phyloP scores from a whole-genome alignment of 148 eudicot species.

The Rhododendron vialii region DNA sequence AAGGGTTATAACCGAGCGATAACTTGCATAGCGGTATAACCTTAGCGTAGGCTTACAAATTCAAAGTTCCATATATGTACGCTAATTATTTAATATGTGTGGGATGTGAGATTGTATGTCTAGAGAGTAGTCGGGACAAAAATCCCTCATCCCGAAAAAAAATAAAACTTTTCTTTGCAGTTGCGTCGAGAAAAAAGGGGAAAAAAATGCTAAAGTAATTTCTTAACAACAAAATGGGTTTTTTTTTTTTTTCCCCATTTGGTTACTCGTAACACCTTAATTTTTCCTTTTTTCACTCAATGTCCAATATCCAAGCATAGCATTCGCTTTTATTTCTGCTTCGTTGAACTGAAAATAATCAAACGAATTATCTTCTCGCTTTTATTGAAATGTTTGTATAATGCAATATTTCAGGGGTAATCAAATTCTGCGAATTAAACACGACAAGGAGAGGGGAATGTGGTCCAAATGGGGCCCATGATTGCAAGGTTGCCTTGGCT shows the following conservation, averaged over 20 bases:
- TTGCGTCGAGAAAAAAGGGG: too few species aligned
- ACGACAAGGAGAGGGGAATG: too few species aligned
- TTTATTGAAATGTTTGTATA: too few species aligned
- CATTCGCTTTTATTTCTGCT: not conserved
- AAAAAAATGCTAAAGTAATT: too few species aligned
- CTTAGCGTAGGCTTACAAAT: too few species aligned
- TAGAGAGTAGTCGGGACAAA: too few species aligned
- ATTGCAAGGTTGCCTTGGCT: too few species aligned
- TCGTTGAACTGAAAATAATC: not conserved
- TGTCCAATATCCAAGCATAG: not conserved
- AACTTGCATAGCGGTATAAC: too few species aligned
- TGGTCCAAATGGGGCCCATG: too few species aligned
- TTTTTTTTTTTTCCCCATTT: not conserved
- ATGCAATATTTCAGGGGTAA: not conserved
- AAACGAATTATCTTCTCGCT: not conserved
- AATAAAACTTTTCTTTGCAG: not conserved
- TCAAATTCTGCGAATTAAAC: not conserved
- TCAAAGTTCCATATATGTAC: too few species aligned
- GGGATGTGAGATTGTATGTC: too few species aligned
- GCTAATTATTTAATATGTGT: too few species aligned
- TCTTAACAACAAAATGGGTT: not conserved
- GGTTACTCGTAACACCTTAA: not conserved
- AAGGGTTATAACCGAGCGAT: not conserved
- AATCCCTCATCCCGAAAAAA: not conserved
- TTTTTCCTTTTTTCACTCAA: not conserved